Evolutionary conservation across 176 grass and related monocot species (phyloP).

Genomic region (Carex scoparia): DNA sequence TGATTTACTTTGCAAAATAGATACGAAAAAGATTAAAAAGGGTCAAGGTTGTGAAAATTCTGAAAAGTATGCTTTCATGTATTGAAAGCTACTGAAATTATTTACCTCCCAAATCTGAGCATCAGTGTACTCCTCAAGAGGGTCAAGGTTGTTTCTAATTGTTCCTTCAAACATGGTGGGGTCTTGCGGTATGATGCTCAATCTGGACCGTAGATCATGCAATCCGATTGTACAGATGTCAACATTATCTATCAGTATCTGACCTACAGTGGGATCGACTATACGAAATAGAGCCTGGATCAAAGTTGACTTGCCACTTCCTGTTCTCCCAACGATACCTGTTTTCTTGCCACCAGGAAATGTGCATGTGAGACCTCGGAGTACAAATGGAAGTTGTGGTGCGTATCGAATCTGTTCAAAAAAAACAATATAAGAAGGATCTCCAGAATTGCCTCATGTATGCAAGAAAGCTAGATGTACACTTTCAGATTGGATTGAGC

Average conservation of each 20-base stretch:
- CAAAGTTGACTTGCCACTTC: conserved; percentile 86
- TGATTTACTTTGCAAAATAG: not conserved
- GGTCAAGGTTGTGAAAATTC: not conserved
- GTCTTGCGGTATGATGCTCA: conserved; percentile 94
- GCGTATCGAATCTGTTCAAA: conserved; percentile 65
- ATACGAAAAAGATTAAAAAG: not conserved
- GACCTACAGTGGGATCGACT: conserved; percentile 63
- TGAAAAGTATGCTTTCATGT: not conserved
- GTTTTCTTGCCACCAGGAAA: conserved; percentile 78
- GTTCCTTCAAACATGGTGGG: conserved; percentile 91
- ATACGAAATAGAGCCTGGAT: conserved; percentile 81
- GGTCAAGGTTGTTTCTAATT: conserved; percentile 82
- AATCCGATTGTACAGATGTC: conserved; percentile 82
- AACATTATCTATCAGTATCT: conserved; percentile 59
- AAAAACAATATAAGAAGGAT: not conserved
- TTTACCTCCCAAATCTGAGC: conserved; percentile 82
- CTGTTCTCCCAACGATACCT: conserved; percentile 87
- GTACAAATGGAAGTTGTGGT: conserved; percentile 64
- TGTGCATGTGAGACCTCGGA: conserved; percentile 60
- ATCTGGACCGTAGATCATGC: conserved; percentile 77
- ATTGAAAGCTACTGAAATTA: not conserved
- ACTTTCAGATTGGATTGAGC: not conserved
- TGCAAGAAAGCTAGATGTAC: not conserved
- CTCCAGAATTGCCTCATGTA: not conserved
- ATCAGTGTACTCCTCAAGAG: conserved; percentile 70